Evolutionary conservation across 139 green algal genomes (phyloP).

Genomic region (Chlorella sp.): DNA sequence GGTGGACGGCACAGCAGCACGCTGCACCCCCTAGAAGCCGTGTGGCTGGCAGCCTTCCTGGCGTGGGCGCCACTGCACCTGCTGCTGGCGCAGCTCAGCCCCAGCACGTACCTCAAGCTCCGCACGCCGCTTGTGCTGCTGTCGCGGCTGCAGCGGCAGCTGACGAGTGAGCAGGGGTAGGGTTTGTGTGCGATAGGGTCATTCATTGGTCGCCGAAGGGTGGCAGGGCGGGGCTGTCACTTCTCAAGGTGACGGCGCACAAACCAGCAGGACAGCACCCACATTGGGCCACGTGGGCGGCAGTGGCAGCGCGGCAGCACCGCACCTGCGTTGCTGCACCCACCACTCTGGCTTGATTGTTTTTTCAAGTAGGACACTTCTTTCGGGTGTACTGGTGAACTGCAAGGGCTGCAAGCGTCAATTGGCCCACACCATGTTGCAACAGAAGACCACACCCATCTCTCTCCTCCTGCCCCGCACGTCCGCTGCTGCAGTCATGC

Average conservation of each 20-base stretch:
- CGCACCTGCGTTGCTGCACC: not conserved
- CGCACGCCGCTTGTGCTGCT: conserved; percentile 13
- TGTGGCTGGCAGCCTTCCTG: conserved; percentile 6
- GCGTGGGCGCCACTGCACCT: conserved; percentile 16
- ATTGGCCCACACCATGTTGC: no score
- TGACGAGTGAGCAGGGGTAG: not conserved
- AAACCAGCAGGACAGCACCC: no score
- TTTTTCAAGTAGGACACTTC: no score
- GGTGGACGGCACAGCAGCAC: not conserved
- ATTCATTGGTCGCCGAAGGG: no score
- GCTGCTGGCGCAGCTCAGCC: not conserved
- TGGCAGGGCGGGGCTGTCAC: no score
- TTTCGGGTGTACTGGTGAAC: no score
- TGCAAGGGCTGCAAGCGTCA: no score
- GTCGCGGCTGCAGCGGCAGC: conserved; percentile 1
- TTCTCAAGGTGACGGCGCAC: no score
- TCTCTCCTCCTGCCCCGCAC: no score
- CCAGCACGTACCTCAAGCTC: not conserved
- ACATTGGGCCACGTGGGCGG: no score
- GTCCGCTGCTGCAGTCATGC: conserved; percentile 4
- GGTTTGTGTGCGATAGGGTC: not conserved
- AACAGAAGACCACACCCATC: no score
- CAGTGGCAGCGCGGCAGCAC: no score
- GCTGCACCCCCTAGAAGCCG: not conserved
- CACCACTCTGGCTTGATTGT: not conserved